phyloP scores from a whole-genome alignment of 1,139 yeast genomes.

The Geotrichum europaeum region DNA sequence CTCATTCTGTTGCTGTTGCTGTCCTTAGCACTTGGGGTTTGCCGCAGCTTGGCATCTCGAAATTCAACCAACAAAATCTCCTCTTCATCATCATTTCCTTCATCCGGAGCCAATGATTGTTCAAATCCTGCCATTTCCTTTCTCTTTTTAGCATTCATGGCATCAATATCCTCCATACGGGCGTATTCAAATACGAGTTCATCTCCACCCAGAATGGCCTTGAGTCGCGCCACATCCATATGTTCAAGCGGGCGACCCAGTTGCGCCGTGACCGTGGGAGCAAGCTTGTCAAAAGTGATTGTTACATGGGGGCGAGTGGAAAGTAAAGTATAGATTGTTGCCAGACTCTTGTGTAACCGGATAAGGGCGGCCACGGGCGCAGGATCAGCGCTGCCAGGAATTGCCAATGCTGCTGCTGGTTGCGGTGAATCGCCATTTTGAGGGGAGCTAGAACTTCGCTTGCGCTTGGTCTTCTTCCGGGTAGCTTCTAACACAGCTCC shows the following conservation, averaged over 20 bases:
- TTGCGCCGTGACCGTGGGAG: slow-evolving; percentile 44
- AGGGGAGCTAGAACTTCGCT: background rate
- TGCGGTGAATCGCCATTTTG: background rate
- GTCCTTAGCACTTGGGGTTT: slow-evolving; percentile 19
- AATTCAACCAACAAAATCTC: slow-evolving; percentile 72
- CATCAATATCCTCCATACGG: slow-evolving; percentile 34
- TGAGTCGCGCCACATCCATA: slow-evolving; percentile 59
- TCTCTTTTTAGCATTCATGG: slow-evolving; percentile 32
- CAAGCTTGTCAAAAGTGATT: slow-evolving; percentile 48
- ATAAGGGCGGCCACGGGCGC: background rate
- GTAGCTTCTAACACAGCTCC: background rate
- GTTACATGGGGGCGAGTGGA: slow-evolving; percentile 50
- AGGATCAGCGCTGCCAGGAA: background rate
- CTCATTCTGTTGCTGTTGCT: background rate
- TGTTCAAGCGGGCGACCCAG: slow-evolving; percentile 21
- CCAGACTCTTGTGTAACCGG: slow-evolving; percentile 20
- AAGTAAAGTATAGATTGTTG: slow-evolving; percentile 51
- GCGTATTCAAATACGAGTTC: slow-evolving; percentile 61
- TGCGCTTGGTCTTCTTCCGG: background rate
- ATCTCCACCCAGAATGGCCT: slow-evolving; percentile 51
- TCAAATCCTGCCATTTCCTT: slow-evolving; percentile 29
- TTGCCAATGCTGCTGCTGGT: background rate
- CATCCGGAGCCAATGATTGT: slow-evolving; percentile 19
- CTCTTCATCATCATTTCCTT: slow-evolving; percentile 29
- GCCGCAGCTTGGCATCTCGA: slow-evolving; percentile 55